Percentiles rank a stretch among this genome's conserved stretches.
Conservation (phyloP, 768 basidiomycete genomes). For the Botryobasidium botryosum region DNA sequence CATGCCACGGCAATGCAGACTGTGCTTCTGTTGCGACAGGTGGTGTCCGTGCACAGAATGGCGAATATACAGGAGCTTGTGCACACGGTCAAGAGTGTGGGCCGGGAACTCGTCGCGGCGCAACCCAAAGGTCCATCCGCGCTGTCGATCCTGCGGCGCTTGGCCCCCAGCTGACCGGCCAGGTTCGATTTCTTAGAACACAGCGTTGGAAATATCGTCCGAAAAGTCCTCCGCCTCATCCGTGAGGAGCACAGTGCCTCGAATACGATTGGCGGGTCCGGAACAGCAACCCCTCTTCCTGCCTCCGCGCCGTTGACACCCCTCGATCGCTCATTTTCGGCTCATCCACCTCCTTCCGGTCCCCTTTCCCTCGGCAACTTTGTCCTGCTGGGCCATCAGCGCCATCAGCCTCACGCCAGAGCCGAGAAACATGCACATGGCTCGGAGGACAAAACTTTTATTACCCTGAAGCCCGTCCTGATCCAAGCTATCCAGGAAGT, state of each 20-base stretch:
- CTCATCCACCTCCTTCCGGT: constrained; percentile 9
- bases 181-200: constrained; percentile 41
- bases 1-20: constrained; percentile 81
- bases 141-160: background rate
- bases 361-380: constrained; percentile 65
- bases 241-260: constrained; percentile 87
- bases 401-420: constrained; percentile 26
- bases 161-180: background rate
- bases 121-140: constrained; percentile 72
- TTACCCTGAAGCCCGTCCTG: constrained; percentile 66
- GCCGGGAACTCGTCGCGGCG: constrained; percentile 66
- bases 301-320: constrained; percentile 16
- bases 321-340: background rate
- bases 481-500: constrained; percentile 97
- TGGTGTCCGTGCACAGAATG: constrained; percentile 75
- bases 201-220: constrained; percentile 86
- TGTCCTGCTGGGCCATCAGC: constrained; percentile 61
- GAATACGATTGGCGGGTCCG: too few relatives aligned
- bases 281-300: constrained; percentile 37
- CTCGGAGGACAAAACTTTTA: constrained; percentile 7
- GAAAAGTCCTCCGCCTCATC: constrained; percentile 84
- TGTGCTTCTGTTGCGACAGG: constrained; percentile 69
- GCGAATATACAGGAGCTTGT: constrained; percentile 75
- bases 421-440: background rate
- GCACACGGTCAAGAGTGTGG: constrained; percentile 59